Evolutionary conservation across 352 stramenopile genomes (phyloP).

Genomic region (Globisporangium ultimum): DNA sequence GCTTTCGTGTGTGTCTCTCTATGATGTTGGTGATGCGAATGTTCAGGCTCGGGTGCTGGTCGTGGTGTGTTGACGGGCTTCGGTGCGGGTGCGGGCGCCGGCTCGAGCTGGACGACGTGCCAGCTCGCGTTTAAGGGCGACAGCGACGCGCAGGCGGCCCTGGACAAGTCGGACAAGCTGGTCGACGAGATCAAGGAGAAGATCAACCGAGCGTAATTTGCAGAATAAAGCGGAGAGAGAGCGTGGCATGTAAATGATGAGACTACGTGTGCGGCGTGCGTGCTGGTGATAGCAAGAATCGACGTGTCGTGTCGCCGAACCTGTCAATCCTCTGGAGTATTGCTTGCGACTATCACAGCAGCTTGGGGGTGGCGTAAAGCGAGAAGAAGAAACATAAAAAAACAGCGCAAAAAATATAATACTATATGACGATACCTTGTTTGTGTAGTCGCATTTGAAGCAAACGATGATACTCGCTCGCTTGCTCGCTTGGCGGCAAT

Average conservation of each 20-base stretch:
- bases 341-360: too few species aligned
- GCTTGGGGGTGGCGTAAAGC: neutral
- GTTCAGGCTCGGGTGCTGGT: slow-evolving; percentile 54
- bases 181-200: slow-evolving; percentile 70
- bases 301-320: too few species aligned
- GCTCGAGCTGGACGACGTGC: slow-evolving; percentile 85
- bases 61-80: slow-evolving; percentile 70
- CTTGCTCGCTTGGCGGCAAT: too few species aligned
- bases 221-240: neutral
- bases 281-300: too few species aligned
- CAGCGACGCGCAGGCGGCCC: slow-evolving; percentile 50
- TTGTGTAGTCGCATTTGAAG: neutral
- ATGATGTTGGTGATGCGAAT: neutral
- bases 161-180: slow-evolving; percentile 78
- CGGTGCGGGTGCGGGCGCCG: slow-evolving; percentile 61
- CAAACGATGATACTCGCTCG: too few species aligned
- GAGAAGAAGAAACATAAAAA: slow-evolving; percentile 7
- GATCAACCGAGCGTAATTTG: slow-evolving; percentile 25
- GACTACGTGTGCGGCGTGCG: too few species aligned
- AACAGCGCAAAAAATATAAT: slow-evolving; percentile 32
- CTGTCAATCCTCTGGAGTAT: too few species aligned
- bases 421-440: slow-evolving; percentile 27
- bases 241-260: too few species aligned
- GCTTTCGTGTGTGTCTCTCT: neutral
- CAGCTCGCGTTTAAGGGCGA: slow-evolving; percentile 79